Conservation (phyloP, 441 rosid genomes). For the Bocquillonia castaneifolia region DNA sequence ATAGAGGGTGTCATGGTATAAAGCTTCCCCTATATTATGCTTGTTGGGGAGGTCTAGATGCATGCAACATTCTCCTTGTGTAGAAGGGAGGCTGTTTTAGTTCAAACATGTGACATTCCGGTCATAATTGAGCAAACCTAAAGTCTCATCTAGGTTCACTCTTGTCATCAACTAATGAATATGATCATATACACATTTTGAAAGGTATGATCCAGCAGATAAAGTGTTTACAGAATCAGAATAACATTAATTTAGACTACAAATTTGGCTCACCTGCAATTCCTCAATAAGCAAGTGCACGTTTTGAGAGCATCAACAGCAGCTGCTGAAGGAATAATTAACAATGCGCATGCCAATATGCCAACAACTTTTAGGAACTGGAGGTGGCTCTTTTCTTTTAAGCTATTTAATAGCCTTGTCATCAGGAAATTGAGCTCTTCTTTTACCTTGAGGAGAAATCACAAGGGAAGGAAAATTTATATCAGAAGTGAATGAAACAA, state of each 20-base stretch:
- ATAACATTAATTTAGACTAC: neutral
- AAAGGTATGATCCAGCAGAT: neutral
- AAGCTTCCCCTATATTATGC: neutral
- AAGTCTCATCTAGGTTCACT: neutral
- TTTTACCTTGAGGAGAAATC: conserved; percentile 33
- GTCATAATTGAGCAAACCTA: neutral
- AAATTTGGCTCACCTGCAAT: conserved; percentile 66
- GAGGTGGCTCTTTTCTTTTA: conserved; percentile 39
- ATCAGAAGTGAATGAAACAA: neutral
- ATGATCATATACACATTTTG: too few species aligned
- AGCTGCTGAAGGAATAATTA: conserved; percentile 80
- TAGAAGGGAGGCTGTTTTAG: neutral
- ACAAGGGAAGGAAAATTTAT: neutral
- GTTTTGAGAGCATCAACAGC: conserved; percentile 95
- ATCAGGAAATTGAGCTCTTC: conserved; percentile 36
- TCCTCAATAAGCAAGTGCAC: conserved; percentile 79
- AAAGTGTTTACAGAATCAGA: neutral
- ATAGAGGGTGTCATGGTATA: neutral
- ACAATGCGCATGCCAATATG: conserved; percentile 50
- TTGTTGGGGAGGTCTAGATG: neutral
- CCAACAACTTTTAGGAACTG: conserved; percentile 43
- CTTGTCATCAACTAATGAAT: neutral
- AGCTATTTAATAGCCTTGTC: conserved; percentile 28
- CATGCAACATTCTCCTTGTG: neutral
- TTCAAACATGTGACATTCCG: neutral